Evolutionary conservation across 1,284 basidiomycete genomes (phyloP), one percentile per base, ranked within the genome.

Genomic region (Coniferiporia sulphurascens): DNA sequence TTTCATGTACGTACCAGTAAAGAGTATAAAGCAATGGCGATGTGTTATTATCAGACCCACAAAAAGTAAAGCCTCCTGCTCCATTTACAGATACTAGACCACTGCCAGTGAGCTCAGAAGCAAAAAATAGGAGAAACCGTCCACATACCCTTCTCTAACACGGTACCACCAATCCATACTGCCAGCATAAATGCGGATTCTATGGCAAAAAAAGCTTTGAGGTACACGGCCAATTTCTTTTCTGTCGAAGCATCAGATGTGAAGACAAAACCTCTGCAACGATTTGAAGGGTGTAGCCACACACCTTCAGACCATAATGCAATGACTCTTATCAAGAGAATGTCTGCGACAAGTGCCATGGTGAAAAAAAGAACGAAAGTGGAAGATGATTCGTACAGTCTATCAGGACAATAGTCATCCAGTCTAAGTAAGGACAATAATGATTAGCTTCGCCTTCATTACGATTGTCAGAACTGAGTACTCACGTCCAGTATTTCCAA

Each of bases 321-420:
- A n/a, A 45, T 34, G 45, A 56, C 55, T 27, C 55, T 56, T 44
- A 48, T 48, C 12, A 56, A 44, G 36, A 56, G 55, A 9, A 56
- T 56, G 22, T 56, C 55, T 56, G 34, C 19, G 34, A 27, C 27
- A 27, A 27, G 27, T 27, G 27, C 27, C 27, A 5, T 27, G 27
- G 27, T 27, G 5, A 27, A 5, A 27, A 27, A 27, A 27, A 27
- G n/a, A 34, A 10, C 19, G n/a, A 32, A 56, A 27, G 1, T 15
- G 9, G 35, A 13, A 43, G 8, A 43, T 43, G 2, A 13, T 43
- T 2, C 7, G 4, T 36, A 49, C 55, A 56, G 21, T 56, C 55
- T 15, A 56, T 56, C 21, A 48, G 32, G 17, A 56, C 45, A 27
- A 56, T 34, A n/a, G 55, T 56, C 19, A 49, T 48, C 55, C 44